Conservation (phyloP, 495 filamentous ascomycete species). For the Aspergillus diversus region DNA sequence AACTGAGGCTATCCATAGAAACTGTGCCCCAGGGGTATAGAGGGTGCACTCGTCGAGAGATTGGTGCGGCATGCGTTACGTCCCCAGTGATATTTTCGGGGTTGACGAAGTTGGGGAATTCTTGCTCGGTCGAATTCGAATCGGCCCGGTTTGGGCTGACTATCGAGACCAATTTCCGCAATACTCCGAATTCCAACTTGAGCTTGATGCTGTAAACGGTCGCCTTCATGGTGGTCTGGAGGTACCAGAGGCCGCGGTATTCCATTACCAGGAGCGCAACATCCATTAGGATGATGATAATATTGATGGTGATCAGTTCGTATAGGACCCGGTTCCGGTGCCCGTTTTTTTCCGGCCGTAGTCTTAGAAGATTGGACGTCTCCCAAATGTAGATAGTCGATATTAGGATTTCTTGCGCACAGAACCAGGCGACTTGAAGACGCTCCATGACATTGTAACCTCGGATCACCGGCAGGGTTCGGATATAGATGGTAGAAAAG, state of each 20-base stretch:
- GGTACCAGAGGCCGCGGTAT: slow-evolving; percentile 54
- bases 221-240: slow-evolving; percentile 59
- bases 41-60: slow-evolving; percentile 16
- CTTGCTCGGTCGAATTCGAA: slow-evolving; percentile 38
- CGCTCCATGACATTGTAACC: slow-evolving; percentile 61
- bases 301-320: slow-evolving; percentile 60
- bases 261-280: slow-evolving; percentile 59
- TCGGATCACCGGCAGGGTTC: slow-evolving; percentile 36
- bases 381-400: slow-evolving; percentile 60
- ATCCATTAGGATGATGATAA: slow-evolving; percentile 57
- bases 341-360: slow-evolving; percentile 44
- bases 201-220: slow-evolving; percentile 66
- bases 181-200: slow-evolving; percentile 64
- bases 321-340: slow-evolving; percentile 50
- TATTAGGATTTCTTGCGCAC: slow-evolving; percentile 60
- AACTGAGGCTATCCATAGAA: slow-evolving; percentile 40
- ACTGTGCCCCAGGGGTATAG: slow-evolving; percentile 33
- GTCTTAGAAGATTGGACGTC: slow-evolving; percentile 48
- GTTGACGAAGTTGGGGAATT: slow-evolving; percentile 45
- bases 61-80: slow-evolving; percentile 40
- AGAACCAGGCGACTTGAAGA: slow-evolving; percentile 62
- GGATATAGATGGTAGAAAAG: slow-evolving; percentile 44
- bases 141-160: slow-evolving; percentile 38
- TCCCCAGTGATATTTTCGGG: slow-evolving; percentile 41
- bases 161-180: slow-evolving; percentile 47